Conservation (phyloP, 306 rosid genomes). For the Glycine soja region DNA sequence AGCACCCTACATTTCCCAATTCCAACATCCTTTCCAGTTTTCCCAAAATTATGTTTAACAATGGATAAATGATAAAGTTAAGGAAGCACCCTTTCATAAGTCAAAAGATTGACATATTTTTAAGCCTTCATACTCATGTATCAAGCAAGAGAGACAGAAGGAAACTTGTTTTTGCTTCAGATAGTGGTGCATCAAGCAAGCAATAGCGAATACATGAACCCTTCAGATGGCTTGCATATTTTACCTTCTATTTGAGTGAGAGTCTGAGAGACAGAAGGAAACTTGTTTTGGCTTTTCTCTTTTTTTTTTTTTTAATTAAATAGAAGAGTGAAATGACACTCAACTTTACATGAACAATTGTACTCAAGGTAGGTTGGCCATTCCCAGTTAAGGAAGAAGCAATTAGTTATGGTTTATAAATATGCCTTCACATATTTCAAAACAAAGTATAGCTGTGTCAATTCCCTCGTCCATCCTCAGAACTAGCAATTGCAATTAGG, state of each 20-base stretch:
- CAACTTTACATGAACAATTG: background rate
- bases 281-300: background rate
- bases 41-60: background rate
- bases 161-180: background rate
- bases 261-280: background rate
- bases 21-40: background rate
- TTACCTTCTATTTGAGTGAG: background rate
- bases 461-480: background rate
- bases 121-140: background rate
- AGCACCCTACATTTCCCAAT: background rate
- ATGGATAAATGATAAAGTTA: background rate
- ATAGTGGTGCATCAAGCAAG: background rate
- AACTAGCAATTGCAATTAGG: background rate
- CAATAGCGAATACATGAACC: background rate
- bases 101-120: background rate
- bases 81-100: background rate
- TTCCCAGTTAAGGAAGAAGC: background rate
- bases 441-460: background rate
- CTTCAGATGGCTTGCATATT: background rate
- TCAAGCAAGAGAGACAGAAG: too few relatives aligned
- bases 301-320: background rate
- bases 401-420: background rate
- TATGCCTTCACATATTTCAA: background rate
- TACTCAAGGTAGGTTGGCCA: background rate
- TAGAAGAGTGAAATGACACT: background rate